Percentiles rank a stretch among this genome's conserved stretches.
phyloP scores from a whole-genome alignment of 139 green algal species.

The Desmodesmus armatus region DNA sequence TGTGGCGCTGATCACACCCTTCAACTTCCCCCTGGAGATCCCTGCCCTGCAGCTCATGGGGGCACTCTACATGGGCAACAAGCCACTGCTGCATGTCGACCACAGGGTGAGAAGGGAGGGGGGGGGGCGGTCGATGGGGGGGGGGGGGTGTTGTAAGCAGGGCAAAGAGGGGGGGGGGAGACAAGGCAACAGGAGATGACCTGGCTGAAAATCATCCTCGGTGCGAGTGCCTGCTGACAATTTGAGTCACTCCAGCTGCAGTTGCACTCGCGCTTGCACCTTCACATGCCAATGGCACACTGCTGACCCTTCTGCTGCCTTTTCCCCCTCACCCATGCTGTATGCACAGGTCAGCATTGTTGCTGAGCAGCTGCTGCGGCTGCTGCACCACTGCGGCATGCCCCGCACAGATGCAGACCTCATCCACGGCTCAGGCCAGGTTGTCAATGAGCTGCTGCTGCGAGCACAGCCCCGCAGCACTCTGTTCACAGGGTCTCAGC shows the following conservation, averaged over 20 bases:
- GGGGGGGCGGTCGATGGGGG: no score
- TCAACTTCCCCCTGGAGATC: constrained; percentile 99
- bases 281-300: no score
- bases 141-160: not conserved
- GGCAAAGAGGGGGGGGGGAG: no score
- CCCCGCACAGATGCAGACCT: constrained; percentile 87
- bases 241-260: no score
- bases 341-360: constrained; percentile 95
- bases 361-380: constrained; percentile 91
- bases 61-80: constrained; percentile 99
- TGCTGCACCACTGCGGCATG: constrained; percentile 94
- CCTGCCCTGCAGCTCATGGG: constrained; percentile 98
- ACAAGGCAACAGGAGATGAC: no score
- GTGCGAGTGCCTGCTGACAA: no score
- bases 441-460: constrained; percentile 80
- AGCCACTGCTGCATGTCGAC: constrained; percentile 93
- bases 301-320: no score
- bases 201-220: no score
- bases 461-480: constrained; percentile 84
- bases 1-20: constrained; percentile 95
- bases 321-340: no score
- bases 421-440: constrained; percentile 81
- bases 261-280: no score
- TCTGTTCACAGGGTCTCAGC: constrained; percentile 92
- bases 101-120: constrained; percentile 68